Evolutionary conservation across 2,329 filamentous ascomycete species (phyloP), one percentile per base, ranked within the genome.

Genomic region (Fusarium mangiferae): DNA sequence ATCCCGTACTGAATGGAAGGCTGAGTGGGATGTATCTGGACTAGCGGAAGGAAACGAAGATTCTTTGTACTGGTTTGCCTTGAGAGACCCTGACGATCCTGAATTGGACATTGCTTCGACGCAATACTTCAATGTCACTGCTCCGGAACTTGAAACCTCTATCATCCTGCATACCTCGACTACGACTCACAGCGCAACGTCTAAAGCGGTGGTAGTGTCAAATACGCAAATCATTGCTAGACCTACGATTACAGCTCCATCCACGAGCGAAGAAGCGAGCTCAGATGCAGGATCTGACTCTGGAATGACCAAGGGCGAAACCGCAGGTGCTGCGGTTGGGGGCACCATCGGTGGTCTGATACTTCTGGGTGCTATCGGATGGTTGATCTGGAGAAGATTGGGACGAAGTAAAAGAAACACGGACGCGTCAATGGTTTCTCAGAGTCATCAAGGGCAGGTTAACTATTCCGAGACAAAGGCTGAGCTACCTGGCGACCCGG

Each of bases 391-490:
- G 45, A 45, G 24, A 33, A 18, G 5, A 5, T 8, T 20, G 2
- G 38, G 1, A 20, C 20, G 11, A 4, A 15, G 1, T 0, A 3
- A 61, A 41, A n/a, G 1, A 12, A 3, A 49, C 1, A 8, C 17
- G 1, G 20, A 10, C 5, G 7, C 18, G 3, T n/a, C 35, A 7
- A 3, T 22, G 2, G 35, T n/a, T 9, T 17, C 35, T 26, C 35
- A 54, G 14, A 7, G 35, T 4, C 54, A 46, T 0, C 30, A 22
- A 1, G 13, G 5, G 18, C 54, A 26, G 2, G 9, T 35, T 2
- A 6, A 35, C 14, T 28, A 6, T 13, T 41, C 22, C 4, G 36
- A 30, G 15, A 13, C 5, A 8, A 57, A 57, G 13, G 30, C 55
- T 33, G 55, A 57, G 55, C 30, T 57, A 1, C 39, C 54, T 17